Percentiles rank a stretch among this genome's conserved stretches.
Evolutionary conservation across 2,329 filamentous ascomycete species (phyloP).

Genomic region (Ustilaginoidea virens): DNA sequence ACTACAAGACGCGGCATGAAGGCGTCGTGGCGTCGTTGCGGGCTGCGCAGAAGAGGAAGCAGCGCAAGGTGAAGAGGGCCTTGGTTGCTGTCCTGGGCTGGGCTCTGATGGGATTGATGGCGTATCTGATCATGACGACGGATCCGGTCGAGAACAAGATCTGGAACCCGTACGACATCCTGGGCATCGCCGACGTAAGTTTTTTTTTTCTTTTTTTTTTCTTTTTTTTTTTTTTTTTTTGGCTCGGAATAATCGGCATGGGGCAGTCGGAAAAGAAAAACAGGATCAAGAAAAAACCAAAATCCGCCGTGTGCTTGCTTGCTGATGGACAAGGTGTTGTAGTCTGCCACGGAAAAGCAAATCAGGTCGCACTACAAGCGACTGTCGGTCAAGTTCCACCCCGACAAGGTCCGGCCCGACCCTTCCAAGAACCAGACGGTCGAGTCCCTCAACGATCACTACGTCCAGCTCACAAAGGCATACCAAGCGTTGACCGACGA

Average conservation of each 20-base stretch:
- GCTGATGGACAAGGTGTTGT: no score
- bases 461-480: constrained; percentile 91
- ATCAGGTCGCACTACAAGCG: constrained; percentile 87
- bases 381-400: constrained; percentile 75
- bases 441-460: constrained; percentile 71
- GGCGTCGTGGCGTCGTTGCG: constrained; percentile 72
- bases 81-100: constrained; percentile 65
- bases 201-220: no score
- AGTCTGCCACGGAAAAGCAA: constrained; percentile 73
- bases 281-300: no score
- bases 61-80: constrained; percentile 75
- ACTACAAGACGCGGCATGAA: constrained; percentile 68
- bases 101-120: constrained; percentile 74
- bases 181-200: constrained; percentile 63
- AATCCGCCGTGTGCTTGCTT: no score
- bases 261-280: no score
- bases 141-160: constrained; percentile 57
- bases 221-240: no score
- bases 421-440: constrained; percentile 75
- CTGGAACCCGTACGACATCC: constrained; percentile 94
- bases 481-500: constrained; percentile 98
- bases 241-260: no score
- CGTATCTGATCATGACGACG: constrained; percentile 76
- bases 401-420: constrained; percentile 82
- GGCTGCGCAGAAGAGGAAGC: constrained; percentile 75